Evolutionary conservation across 306 rosid species (phyloP), one percentile per base, ranked within the genome.

Genomic region (Trichosanthes cucumerina): DNA sequence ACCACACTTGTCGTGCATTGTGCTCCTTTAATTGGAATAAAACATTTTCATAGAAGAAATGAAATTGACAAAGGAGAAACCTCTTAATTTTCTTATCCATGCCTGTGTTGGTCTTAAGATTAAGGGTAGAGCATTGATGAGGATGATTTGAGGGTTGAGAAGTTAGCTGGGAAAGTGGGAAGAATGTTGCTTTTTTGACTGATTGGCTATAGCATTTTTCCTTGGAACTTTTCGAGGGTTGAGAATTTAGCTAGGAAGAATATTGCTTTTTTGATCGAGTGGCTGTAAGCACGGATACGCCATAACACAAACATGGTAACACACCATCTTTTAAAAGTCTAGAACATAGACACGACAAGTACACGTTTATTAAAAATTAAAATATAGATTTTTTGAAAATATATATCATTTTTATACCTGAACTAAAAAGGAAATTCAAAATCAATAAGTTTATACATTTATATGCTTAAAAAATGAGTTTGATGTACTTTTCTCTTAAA

Each of bases 11-110:
- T 13, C 26, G n/a, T 73, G 43, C 58, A 73, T 24, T 44, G 57
- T 23, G 54, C 18, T 43, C 24, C 23, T 21, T 71, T 15, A 71
- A 6, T 41, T 41, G 75, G 31, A 39, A 41, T 3, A 41, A 4
- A 41, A 62, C 2, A 5, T 11, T n/a, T 68, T 41, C 5, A n/a
- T 19, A 39, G 52, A 39, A 68, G 52, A 66, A 66, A 66, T 5
- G 74, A n/a, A 38, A 39, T n/a, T 39, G 31, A 7, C 9, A n/a
- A 66, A 39, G 52, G 18, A 39, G 52, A 10, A 39, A 11, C 50
- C 74, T 39, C 74, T 66, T 66, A 39, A n/a, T 68, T 71, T 71
- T 71, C 57, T 71, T 46, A 24, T 70, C 38, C 23, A 70, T 24
- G 39, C 13, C 13, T 7, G 7, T 77, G 12, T 56, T 76, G 38